Evolutionary conservation across 2,329 filamentous ascomycete species (phyloP).

Genomic region (Trichoderma gracile): DNA sequence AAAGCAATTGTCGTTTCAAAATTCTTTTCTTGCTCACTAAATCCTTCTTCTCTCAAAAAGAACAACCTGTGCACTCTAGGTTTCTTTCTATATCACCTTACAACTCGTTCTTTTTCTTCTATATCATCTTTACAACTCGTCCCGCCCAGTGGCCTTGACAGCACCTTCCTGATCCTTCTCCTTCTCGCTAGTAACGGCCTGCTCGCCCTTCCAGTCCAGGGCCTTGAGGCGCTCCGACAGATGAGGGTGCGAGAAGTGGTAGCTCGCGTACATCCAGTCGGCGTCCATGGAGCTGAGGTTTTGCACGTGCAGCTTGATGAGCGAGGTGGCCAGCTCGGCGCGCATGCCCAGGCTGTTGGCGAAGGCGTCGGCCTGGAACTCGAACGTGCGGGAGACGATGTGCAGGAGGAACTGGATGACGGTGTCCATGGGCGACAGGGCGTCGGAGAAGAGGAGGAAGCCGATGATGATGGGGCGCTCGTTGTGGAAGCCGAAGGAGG

Average conservation of each 20-base stretch:
- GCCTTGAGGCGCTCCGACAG: slow-evolving; percentile 90
- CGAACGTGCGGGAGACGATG: slow-evolving; percentile 87
- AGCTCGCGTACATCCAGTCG: slow-evolving; percentile 97
- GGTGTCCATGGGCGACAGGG: slow-evolving; percentile 92
- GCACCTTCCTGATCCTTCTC: slow-evolving; percentile 46
- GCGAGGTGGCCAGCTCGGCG: slow-evolving; percentile 76
- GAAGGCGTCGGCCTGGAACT: slow-evolving; percentile 94
- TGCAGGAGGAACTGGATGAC: slow-evolving; percentile 95
- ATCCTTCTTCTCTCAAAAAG: not conserved
- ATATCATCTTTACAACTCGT: slow-evolving; percentile 61
- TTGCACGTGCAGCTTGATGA: slow-evolving; percentile 97
- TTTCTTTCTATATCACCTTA: not conserved
- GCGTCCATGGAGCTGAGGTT: slow-evolving; percentile 99
- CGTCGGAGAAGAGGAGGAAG: slow-evolving; percentile 96
- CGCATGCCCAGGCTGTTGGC: slow-evolving; percentile 82
- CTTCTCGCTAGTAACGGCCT: slow-evolving; percentile 47
- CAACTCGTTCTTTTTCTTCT: not conserved
- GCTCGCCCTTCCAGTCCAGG: slow-evolving; percentile 75
- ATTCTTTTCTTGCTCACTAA: not conserved
- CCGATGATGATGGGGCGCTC: slow-evolving; percentile 92
- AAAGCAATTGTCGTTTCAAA: not conserved
- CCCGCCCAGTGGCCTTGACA: slow-evolving; percentile 72
- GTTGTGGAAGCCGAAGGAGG: slow-evolving; percentile 82
- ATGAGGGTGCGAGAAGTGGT: slow-evolving; percentile 98
- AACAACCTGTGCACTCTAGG: not conserved